These are phyloP conservation scores for Fagopyrum esculentum DNA, from an alignment of 148 eudicot genomes.

Conservation along the genomic window DNA sequence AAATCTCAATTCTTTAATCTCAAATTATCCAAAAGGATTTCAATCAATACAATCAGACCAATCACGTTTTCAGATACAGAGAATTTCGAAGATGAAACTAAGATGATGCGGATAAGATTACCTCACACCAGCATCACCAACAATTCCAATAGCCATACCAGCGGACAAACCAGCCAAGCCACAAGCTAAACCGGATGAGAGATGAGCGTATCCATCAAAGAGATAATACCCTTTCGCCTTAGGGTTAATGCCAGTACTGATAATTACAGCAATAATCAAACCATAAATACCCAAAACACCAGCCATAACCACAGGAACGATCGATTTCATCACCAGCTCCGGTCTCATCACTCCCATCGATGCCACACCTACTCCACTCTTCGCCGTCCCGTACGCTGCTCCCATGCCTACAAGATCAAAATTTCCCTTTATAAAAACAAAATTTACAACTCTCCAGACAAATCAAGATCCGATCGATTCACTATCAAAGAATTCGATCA, in stretches of 20 bases:
- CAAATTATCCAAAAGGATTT: neutral
- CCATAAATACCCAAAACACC: conserved; percentile 67
- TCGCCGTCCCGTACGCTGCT: conserved; percentile 62
- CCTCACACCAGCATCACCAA: conserved; percentile 69
- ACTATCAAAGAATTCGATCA: neutral
- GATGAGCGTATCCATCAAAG: conserved; percentile 64
- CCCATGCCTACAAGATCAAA: conserved; percentile 39
- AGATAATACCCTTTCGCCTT: conserved; percentile 53
- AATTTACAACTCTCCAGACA: conserved; percentile 2
- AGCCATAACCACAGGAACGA: conserved; percentile 67
- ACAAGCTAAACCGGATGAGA: conserved; percentile 57
- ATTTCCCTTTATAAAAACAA: neutral
- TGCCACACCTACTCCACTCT: conserved; percentile 66
- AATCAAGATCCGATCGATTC: neutral
- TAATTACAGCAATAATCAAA: conserved; percentile 59
- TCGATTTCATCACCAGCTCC: conserved; percentile 57
- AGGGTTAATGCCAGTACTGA: conserved; percentile 58
- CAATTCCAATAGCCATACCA: conserved; percentile 63
- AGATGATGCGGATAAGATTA: conserved; percentile 11
- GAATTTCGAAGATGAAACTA: neutral
- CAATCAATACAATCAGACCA: neutral
- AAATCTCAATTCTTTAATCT: neutral
- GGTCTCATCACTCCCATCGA: conserved; percentile 75
- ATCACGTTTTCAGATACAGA: neutral
- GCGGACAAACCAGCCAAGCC: conserved; percentile 57